Percentiles rank a stretch among this genome's conserved stretches.
These are phyloP conservation scores for Hanseniaspora mollemarum DNA, from an alignment of 805 yeast species.

Conservation along the genomic window DNA sequence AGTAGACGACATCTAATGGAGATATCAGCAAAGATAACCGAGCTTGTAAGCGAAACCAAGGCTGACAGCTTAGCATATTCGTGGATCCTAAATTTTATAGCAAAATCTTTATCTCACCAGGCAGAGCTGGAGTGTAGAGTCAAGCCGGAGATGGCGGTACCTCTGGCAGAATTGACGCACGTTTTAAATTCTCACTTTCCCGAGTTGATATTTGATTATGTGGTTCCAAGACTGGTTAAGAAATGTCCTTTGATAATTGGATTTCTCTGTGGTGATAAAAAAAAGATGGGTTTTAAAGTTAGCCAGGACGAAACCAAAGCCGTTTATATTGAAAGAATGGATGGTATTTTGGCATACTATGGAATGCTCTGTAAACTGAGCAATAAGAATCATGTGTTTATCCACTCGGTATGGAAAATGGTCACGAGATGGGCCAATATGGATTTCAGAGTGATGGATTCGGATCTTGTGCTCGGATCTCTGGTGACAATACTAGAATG, in stretches of 20 bases:
- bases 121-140: slow-evolving; percentile 87
- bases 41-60: slow-evolving; percentile 40
- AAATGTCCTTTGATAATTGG: slow-evolving; percentile 88
- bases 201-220: slow-evolving; percentile 30
- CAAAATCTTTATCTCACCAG: slow-evolving; percentile 79
- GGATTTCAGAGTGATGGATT: slow-evolving; percentile 36
- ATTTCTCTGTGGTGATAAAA: slow-evolving; percentile 60
- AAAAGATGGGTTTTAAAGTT: slow-evolving; percentile 79
- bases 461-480: slow-evolving; percentile 60
- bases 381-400: slow-evolving; percentile 30
- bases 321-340: slow-evolving; percentile 71
- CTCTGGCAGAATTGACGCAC: slow-evolving; percentile 58
- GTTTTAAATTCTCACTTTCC: slow-evolving; percentile 41
- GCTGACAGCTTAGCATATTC: slow-evolving; percentile 42
- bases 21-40: slow-evolving; percentile 42
- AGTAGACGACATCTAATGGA: slow-evolving; percentile 47
- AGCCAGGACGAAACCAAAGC: slow-evolving; percentile 37
- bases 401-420: slow-evolving; percentile 58
- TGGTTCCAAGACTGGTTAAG: slow-evolving; percentile 72
- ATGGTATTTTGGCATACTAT: slow-evolving; percentile 77
- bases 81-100: slow-evolving; percentile 71
- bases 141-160: slow-evolving; percentile 62
- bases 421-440: slow-evolving; percentile 58
- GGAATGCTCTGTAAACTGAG: slow-evolving; percentile 55
- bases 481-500: slow-evolving; percentile 90